Percentiles rank a stretch among this genome's conserved stretches.
These are phyloP conservation scores for Circinella minor DNA, from an alignment of 371 early-diverging fungal species.

Conservation along the genomic window DNA sequence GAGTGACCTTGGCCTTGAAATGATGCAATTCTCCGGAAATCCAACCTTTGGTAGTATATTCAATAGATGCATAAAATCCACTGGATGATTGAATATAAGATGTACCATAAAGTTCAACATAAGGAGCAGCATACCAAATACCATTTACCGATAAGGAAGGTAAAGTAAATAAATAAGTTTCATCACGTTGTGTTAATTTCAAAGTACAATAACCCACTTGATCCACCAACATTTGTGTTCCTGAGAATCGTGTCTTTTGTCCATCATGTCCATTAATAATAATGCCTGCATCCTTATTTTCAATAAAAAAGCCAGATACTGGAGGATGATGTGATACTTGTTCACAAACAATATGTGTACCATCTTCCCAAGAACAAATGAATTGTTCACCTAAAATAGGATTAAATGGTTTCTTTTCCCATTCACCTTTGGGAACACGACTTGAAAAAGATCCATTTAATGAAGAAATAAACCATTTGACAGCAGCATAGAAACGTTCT, in stretches of 20 bases:
- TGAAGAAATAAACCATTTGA: constrained; percentile 81
- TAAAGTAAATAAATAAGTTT: constrained; percentile 75
- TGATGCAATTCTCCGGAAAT: constrained; percentile 82
- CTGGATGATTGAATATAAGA: constrained; percentile 70
- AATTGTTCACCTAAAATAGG: constrained; percentile 89
- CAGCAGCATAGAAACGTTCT: constrained; percentile 74
- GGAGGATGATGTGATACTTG: constrained; percentile 87
- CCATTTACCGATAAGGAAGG: constrained; percentile 82
- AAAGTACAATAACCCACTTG: constrained; percentile 77
- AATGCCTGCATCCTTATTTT: constrained; percentile 73
- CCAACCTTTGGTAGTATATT: constrained; percentile 80
- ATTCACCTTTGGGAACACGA: constrained; percentile 71
- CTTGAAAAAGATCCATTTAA: constrained; percentile 75
- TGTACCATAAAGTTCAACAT: constrained; percentile 76
- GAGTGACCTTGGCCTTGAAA: constrained; percentile 70
- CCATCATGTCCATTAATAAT: constrained; percentile 77
- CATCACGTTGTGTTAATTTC: constrained; percentile 57
- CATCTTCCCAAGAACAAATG: constrained; percentile 71
- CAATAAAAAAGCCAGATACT: constrained; percentile 71
- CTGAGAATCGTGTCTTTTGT: constrained; percentile 83
- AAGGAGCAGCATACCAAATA: constrained; percentile 80
- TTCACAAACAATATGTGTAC: constrained; percentile 70
- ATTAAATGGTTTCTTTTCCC: constrained; percentile 88
- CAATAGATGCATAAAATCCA: constrained; percentile 70
- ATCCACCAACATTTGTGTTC: constrained; percentile 77